Base-by-base conservation (phyloP, 768 basidiomycete species). In the Stropharia rugosoannulata region DNA sequence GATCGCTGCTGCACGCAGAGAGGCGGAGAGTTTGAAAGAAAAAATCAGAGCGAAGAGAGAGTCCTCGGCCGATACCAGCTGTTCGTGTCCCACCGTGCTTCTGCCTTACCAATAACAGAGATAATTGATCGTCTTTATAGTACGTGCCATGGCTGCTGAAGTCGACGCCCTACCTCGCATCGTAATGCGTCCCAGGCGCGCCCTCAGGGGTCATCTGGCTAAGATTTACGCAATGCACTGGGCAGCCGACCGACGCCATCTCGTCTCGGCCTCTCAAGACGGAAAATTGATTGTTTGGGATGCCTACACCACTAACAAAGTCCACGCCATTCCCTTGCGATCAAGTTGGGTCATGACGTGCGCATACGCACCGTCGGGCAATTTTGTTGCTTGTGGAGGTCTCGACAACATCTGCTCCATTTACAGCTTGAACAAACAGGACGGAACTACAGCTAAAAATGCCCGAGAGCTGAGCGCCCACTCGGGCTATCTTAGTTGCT, bases 191-290 rank as follows among this genome's bases (percentile, higher is more conserved):
- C 92, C 94, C 51, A 85, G 97, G 55, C 90, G 96, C 63, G 90
- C 93, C 59, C 87, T 99, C 64, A 89, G 95, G 68, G 96, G 96
- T 25, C 96, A 99, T 75, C 86, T 99, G 50, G 96, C 96, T 59
- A 99, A 99, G 81, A 98, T 99, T 68, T 99, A 99, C 72, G 96
- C 96, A 46, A 97, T 99, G 92, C 97, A 99, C 73, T 99, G 97
- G 97, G 90, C 96, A 35, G 87, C 90, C 50, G 96, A 99, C 79
- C 85, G 94, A 67, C 83, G 97, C 65, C 96, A 99, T 78, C 85
- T 99, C 58, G 96, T 99, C 36, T 98, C 97, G 13, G 96, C 96
- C n/a, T 98, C 96, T 2, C 96, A 99, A 71, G 96, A 99, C 69
- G 96, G 96, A 51, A 99, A 99, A 73, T 84, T 99, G 56, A 98